A percentile compares a stretch with the other conserved stretches of the same genome.
Conservation (phyloP, 768 basidiomycete species). For the Rhodotorula babjevae region DNA sequence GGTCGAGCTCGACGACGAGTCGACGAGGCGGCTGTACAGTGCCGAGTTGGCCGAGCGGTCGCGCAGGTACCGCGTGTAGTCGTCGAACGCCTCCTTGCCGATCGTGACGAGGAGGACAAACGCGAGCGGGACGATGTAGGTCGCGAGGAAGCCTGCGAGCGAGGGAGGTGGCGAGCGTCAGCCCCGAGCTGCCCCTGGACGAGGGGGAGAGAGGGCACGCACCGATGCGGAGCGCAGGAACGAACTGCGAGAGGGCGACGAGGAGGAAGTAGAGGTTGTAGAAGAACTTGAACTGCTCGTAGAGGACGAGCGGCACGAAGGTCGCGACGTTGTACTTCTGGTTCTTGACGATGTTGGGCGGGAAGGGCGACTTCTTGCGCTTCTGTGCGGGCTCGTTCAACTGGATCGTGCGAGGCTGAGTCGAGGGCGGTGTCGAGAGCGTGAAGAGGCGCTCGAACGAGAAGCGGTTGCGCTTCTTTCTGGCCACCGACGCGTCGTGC, state of each 20-base stretch:
- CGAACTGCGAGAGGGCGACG: slow-evolving; percentile 90
- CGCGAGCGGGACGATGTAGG: slow-evolving; percentile 91
- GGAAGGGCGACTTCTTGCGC: slow-evolving; percentile 44
- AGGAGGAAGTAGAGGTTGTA: slow-evolving; percentile 98
- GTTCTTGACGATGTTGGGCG: slow-evolving; percentile 88
- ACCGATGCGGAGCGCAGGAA: slow-evolving; percentile 95
- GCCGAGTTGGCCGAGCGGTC: slow-evolving; percentile 94
- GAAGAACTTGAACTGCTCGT: slow-evolving; percentile 99
- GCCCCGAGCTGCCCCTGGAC: not conserved
- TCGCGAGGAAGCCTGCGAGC: slow-evolving; percentile 76
- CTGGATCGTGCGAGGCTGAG: slow-evolving; percentile 34
- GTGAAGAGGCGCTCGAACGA: slow-evolving; percentile 1
- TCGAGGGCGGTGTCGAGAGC: slow-evolving; percentile 16
- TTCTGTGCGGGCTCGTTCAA: slow-evolving; percentile 21
- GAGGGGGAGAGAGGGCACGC: slow-evolving; percentile 32
- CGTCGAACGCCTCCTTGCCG: slow-evolving; percentile 98
- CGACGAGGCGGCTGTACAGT: slow-evolving; percentile 76
- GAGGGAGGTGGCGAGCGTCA: not conserved
- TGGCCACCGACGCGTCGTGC: not conserved
- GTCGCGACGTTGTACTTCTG: slow-evolving; percentile 96
- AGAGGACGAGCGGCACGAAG: slow-evolving; percentile 95
- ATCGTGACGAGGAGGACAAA: slow-evolving; percentile 93
- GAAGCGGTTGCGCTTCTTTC: not conserved
- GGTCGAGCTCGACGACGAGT: slow-evolving; percentile 42
- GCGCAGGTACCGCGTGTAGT: slow-evolving; percentile 86